phyloP scores from a whole-genome alignment of 345 rosid species.

The Murraya koenigii region DNA sequence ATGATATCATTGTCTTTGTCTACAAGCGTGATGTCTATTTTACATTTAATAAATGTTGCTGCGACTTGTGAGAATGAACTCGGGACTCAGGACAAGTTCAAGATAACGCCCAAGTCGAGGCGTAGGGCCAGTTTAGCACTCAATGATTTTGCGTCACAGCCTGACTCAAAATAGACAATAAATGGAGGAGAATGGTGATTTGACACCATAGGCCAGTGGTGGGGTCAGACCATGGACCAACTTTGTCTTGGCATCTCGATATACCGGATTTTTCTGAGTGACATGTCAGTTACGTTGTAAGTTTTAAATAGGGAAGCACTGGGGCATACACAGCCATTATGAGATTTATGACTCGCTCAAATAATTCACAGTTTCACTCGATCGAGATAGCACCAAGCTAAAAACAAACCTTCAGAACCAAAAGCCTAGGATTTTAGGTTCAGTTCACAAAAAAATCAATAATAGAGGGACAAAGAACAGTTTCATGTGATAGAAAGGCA shows the following conservation, averaged over 20 bases:
- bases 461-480: background rate
- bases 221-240: constrained; percentile 13
- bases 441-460: background rate
- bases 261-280: background rate
- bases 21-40: background rate
- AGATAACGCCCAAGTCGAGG: background rate
- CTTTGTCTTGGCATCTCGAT: constrained; percentile 8
- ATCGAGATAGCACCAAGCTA: background rate
- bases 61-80: background rate
- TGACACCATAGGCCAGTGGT: constrained; percentile 28
- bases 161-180: constrained; percentile 5
- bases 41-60: background rate
- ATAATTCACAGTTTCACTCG: background rate
- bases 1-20: background rate
- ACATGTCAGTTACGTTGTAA: constrained; percentile 13
- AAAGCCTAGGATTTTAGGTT: background rate
- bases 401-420: background rate
- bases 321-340: constrained; percentile 7
- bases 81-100: background rate
- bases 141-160: constrained; percentile 16
- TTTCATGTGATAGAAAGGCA: background rate
- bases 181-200: constrained; percentile 21
- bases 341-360: background rate
- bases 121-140: constrained; percentile 11
- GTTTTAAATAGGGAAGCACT: constrained; percentile 8